phyloP scores from a whole-genome alignment of 805 yeast species.

The Wickerhamomyces pijperi region DNA sequence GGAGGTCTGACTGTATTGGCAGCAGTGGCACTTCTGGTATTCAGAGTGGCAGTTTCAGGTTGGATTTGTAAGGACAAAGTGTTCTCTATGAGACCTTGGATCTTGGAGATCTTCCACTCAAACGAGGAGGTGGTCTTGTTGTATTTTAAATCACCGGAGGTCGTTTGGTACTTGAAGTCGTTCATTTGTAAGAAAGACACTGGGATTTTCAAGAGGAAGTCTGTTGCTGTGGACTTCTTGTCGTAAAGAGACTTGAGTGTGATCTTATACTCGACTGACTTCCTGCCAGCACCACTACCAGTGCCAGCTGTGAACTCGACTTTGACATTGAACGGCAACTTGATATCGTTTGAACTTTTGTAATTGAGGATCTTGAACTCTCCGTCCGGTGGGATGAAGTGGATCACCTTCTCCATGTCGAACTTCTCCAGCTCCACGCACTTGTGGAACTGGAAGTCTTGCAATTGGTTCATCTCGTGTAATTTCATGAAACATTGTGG shows the following conservation, averaged over 20 bases:
- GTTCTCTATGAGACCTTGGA: slow-evolving; percentile 56
- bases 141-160: slow-evolving; percentile 60
- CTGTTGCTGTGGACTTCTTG: slow-evolving; percentile 45
- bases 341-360: slow-evolving; percentile 44
- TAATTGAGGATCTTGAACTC: slow-evolving; percentile 76
- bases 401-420: slow-evolving; percentile 49
- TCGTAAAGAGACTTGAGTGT: slow-evolving; percentile 53
- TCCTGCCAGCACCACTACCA: slow-evolving; percentile 20
- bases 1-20: slow-evolving; percentile 47
- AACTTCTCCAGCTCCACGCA: slow-evolving; percentile 65
- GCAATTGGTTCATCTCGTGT: slow-evolving; percentile 45
- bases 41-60: slow-evolving; percentile 27
- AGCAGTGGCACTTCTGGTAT: no score
- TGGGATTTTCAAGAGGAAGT: slow-evolving; percentile 56
- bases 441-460: slow-evolving; percentile 79
- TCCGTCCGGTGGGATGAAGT: slow-evolving; percentile 82
- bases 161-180: slow-evolving; percentile 30
- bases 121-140: slow-evolving; percentile 54
- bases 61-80: slow-evolving; percentile 33
- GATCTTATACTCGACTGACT: slow-evolving; percentile 41
- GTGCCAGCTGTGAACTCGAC: slow-evolving; percentile 33
- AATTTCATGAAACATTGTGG: slow-evolving; percentile 79
- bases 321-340: slow-evolving; percentile 66
- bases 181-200: slow-evolving; percentile 49
- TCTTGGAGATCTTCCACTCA: slow-evolving; percentile 60